Percentiles rank a stretch among this genome's conserved stretches.
Evolutionary conservation across 768 basidiomycete species (phyloP).

Genomic region (Auricularia heimuer): DNA sequence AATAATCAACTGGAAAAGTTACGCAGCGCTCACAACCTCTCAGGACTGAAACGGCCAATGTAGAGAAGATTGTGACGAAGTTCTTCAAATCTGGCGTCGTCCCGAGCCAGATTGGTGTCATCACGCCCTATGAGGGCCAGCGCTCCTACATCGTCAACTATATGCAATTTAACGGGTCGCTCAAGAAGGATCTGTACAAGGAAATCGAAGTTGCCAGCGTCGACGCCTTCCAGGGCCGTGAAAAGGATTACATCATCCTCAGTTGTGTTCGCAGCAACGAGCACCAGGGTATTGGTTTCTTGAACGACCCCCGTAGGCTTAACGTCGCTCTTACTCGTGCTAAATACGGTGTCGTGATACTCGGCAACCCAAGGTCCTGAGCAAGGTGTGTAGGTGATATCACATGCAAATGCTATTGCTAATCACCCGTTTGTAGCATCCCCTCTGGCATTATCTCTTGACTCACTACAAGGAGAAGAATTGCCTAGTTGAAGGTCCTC

Average conservation of each 20-base stretch:
- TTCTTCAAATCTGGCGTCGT: slow-evolving; percentile 99
- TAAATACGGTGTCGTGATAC: slow-evolving; percentile 95
- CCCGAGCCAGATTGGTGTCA: slow-evolving; percentile 92
- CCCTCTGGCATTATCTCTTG: slow-evolving; percentile 94
- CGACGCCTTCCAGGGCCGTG: slow-evolving; percentile 98
- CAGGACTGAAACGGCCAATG: slow-evolving; percentile 96
- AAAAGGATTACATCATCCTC: slow-evolving; percentile 99
- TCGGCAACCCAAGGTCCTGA: slow-evolving; percentile 99
- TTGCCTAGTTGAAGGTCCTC: slow-evolving; percentile 89
- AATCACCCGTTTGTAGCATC: slow-evolving; percentile 51
- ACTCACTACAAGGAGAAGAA: slow-evolving; percentile 97
- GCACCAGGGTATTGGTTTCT: slow-evolving; percentile 98
- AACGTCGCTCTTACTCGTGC: slow-evolving; percentile 97
- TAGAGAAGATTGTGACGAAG: slow-evolving; percentile 99
- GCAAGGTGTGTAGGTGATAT: slow-evolving; percentile 59
- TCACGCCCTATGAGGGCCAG: slow-evolving; percentile 98
- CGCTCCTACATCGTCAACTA: slow-evolving; percentile 97
- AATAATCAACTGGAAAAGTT: slow-evolving; percentile 6
- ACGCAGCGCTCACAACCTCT: too few relatives aligned
- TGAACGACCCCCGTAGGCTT: slow-evolving; percentile 92
- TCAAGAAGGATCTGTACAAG: slow-evolving; percentile 99
- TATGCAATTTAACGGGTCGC: slow-evolving; percentile 99
- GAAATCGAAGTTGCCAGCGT: slow-evolving; percentile 99
- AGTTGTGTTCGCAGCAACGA: slow-evolving; percentile 98
- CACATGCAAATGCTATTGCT: slow-evolving; percentile 1